Conservation (phyloP, 176 grass and related monocot genomes). For the Cenchrus purpureus region DNA sequence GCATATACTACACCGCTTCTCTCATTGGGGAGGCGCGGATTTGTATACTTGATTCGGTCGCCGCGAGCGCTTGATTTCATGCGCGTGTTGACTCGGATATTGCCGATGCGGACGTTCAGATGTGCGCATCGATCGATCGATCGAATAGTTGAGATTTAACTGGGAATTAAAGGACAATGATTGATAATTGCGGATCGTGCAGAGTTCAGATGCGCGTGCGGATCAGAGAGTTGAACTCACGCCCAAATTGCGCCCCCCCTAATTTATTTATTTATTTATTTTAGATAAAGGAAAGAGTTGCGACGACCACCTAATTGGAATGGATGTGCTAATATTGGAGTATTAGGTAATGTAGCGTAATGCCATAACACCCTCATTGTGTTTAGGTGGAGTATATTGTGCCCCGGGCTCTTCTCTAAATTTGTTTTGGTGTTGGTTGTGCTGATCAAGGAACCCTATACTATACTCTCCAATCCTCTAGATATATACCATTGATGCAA, state of each 20-base stretch:
- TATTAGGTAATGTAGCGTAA: no score
- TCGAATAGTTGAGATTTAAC: background rate
- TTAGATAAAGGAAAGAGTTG: no score
- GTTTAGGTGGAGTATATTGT: no score
- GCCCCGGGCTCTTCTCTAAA: no score
- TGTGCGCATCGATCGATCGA: background rate
- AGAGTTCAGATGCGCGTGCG: background rate
- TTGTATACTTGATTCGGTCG: background rate
- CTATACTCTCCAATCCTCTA: no score
- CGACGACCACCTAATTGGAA: no score
- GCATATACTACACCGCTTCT: background rate
- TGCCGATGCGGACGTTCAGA: background rate
- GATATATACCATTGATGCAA: no score
- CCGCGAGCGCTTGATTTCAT: background rate
- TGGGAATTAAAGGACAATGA: background rate
- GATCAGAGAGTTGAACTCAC: conserved; percentile 8
- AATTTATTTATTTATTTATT: no score
- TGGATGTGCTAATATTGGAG: no score
- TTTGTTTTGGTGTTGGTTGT: no score
- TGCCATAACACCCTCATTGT: no score
- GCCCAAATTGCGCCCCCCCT: background rate
- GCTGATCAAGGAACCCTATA: no score
- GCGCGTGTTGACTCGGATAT: background rate
- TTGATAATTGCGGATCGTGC: background rate
- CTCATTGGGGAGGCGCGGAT: background rate